Evolutionary conservation across 139 green algal genomes (phyloP).

Genomic region (Chlorella ohadii): DNA sequence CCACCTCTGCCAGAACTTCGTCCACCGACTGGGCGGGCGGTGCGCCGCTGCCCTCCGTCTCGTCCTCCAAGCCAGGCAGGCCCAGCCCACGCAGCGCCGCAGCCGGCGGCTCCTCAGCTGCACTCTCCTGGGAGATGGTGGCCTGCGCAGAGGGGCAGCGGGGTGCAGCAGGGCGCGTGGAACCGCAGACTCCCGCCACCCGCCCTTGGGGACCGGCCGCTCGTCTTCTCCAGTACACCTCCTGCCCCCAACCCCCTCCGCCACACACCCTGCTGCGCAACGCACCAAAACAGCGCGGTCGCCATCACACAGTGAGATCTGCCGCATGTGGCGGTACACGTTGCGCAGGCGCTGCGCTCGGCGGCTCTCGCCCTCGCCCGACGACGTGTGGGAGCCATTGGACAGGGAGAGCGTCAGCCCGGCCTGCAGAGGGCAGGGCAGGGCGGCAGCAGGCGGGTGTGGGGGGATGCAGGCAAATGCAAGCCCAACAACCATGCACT

Average conservation of each 20-base stretch:
- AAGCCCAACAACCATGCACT: too few relatives aligned
- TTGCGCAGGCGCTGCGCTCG: conserved; percentile 2
- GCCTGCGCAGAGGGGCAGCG: neutral
- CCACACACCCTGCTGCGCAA: neutral
- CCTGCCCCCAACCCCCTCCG: too few relatives aligned
- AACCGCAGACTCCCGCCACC: too few relatives aligned
- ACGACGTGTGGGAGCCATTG: neutral
- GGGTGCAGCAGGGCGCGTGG: neutral
- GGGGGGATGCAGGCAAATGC: neutral
- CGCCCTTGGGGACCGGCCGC: too few relatives aligned
- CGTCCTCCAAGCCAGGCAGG: neutral
- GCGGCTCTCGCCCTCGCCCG: neutral
- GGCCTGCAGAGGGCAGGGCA: neutral
- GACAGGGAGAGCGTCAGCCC: neutral
- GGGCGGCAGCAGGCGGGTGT: neutral
- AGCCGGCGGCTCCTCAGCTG: neutral
- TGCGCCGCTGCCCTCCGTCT: neutral
- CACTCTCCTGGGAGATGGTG: conserved; percentile 23
- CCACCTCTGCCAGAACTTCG: conserved; percentile 27
- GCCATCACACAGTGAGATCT: neutral
- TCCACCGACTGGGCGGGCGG: neutral
- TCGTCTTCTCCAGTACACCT: too few relatives aligned
- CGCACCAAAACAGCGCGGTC: neutral
- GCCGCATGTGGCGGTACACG: conserved; percentile 29
- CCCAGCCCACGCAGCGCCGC: neutral